Conservation (phyloP, 2,329 filamentous ascomycete genomes). For the Aspergillus versicolor region DNA sequence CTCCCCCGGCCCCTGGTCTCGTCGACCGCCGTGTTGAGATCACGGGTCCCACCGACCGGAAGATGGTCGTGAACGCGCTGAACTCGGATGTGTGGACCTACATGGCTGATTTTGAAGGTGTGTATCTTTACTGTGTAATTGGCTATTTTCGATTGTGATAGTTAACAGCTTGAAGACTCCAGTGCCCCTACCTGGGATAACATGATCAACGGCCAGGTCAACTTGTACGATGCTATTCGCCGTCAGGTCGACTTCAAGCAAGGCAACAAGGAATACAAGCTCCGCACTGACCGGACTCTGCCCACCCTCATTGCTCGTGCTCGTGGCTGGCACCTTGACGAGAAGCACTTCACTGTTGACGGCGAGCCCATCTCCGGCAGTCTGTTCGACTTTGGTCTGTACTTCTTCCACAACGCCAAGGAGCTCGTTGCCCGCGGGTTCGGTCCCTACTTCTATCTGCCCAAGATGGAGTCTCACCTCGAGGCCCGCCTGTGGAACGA, state of each 20-base stretch:
- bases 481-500: conserved; percentile 99
- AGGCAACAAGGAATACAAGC: conserved; percentile 93
- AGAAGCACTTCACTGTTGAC: conserved; percentile 96
- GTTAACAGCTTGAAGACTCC: conserved; percentile 63
- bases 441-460: conserved; percentile 96
- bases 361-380: conserved; percentile 90
- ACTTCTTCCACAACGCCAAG: conserved; percentile 97
- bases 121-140: conserved; percentile 25
- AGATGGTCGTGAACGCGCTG: conserved; percentile 98
- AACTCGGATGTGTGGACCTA: conserved; percentile 98
- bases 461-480: conserved; percentile 97
- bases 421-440: conserved; percentile 80
- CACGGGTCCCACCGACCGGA: conserved; percentile 92
- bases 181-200: conserved; percentile 97
- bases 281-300: conserved; percentile 81
- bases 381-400: conserved; percentile 96
- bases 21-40: conserved; percentile 95
- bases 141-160: neutral
- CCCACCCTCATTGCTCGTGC: conserved; percentile 93
- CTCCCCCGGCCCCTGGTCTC: conserved; percentile 84
- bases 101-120: conserved; percentile 98
- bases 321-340: conserved; percentile 95
- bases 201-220: conserved; percentile 98
- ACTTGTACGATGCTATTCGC: conserved; percentile 94
- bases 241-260: conserved; percentile 95